Evolutionary conservation across 768 basidiomycete genomes (phyloP).

Genomic region (Porpolomopsis calyptriformis): DNA sequence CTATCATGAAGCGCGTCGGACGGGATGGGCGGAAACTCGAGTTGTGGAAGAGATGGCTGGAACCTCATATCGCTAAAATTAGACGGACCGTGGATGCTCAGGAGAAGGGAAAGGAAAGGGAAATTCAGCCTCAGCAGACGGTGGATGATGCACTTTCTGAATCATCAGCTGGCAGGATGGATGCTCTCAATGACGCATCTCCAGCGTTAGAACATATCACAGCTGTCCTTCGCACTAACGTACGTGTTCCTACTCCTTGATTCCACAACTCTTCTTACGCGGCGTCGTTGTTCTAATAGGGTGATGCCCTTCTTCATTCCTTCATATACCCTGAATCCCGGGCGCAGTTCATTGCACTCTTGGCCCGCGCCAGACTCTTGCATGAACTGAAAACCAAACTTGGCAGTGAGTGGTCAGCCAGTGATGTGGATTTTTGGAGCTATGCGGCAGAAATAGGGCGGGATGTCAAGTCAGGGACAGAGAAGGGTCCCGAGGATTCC

Average conservation of each 20-base stretch:
- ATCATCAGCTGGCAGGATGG: too few relatives aligned
- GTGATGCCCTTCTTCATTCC: constrained; percentile 39
- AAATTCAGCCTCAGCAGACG: constrained; percentile 36
- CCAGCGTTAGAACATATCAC: constrained; percentile 35
- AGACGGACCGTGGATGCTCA: constrained; percentile 12
- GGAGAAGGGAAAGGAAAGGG: constrained; percentile 24
- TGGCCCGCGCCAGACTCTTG: constrained; percentile 37
- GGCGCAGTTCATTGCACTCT: constrained; percentile 47
- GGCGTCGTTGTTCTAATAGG: constrained; percentile 34
- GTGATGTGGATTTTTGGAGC: constrained; percentile 60
- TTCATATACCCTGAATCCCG: constrained; percentile 75
- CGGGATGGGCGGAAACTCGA: constrained; percentile 69
- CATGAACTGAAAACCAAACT: constrained; percentile 23
- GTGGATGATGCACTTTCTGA: constrained; percentile 35
- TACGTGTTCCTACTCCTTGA: constrained; percentile 24
- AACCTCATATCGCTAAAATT: constrained; percentile 22
- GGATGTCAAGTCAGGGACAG: background rate
- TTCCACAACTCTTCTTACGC: background rate
- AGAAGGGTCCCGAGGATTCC: too few relatives aligned
- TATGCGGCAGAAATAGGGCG: constrained; percentile 26
- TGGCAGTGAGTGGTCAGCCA: constrained; percentile 22
- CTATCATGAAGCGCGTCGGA: constrained; percentile 40
- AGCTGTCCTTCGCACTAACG: constrained; percentile 47
- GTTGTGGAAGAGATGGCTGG: constrained; percentile 66
- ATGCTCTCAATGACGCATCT: too few relatives aligned